Evolutionary conservation across 2,329 filamentous ascomycete genomes (phyloP).

Genomic region (Aspergillus ibericus): DNA sequence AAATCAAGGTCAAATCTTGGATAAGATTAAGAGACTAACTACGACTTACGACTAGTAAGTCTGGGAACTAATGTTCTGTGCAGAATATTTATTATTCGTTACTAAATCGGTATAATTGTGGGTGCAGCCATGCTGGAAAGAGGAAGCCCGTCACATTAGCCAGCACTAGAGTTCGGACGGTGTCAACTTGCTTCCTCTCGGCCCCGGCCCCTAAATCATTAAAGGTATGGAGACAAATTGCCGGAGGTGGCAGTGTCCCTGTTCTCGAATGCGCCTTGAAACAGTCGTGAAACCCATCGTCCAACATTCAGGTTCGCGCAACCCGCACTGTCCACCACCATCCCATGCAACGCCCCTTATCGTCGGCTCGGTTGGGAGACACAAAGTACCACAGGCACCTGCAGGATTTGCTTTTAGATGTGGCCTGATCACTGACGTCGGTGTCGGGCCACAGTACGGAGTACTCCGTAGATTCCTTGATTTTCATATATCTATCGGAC

Average conservation of each 20-base stretch:
- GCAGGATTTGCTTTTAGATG: slow-evolving; percentile 1
- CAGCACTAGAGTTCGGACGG: background rate
- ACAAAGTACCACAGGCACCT: background rate
- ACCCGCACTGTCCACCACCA: background rate
- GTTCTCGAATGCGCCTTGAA: background rate
- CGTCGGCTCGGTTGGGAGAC: background rate
- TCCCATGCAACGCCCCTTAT: background rate
- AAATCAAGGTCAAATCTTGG: background rate
- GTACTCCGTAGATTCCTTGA: background rate
- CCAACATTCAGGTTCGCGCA: background rate
- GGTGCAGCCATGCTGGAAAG: too few relatives aligned
- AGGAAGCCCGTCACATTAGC: background rate
- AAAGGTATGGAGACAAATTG: background rate
- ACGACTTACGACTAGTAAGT: background rate
- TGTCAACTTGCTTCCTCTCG: background rate
- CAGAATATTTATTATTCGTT: background rate
- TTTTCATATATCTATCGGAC: background rate
- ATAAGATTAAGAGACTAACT: background rate
- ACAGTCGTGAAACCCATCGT: slow-evolving; percentile 4
- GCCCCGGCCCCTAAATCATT: background rate
- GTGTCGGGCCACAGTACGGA: background rate
- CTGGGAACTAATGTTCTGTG: background rate
- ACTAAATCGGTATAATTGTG: background rate
- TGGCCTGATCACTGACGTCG: background rate
- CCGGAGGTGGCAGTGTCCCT: background rate